Evolutionary conservation across 2,329 filamentous ascomycete species (phyloP), one percentile per base, ranked within the genome.

Genomic region (Lasiodiplodia sp.): DNA sequence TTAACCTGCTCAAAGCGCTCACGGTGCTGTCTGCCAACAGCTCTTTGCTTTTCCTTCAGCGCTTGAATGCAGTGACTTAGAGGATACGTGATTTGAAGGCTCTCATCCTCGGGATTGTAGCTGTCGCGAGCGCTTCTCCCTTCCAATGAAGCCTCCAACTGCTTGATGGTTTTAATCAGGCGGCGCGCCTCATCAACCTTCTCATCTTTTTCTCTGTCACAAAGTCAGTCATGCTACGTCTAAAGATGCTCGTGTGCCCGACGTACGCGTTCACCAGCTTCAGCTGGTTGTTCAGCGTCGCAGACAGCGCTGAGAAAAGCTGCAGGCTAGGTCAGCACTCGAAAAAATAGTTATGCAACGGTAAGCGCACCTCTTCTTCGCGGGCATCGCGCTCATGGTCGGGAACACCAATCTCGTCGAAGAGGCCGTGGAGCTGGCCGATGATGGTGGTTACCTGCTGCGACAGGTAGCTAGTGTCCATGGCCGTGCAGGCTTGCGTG

Each of bases 341-440:
- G 11, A 28, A 49, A 21, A 14, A 16, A 18, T 23, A 60, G 23
- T 6, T 10, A 40, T 31, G 28, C 14, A 23, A 40, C 16, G 18
- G 28, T 25, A 34, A 66, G 75, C 87, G 77, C 84, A 96, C 94
- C 89, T 97, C 93, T 78, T 92, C 88, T 79, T 98, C 95, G 75
- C 96, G 88, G 62, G 88, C 87, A 78, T 98, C 94, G 76, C 96
- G 92, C 80, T 98, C 96, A 89, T 97, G 94, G 76, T 85, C 89
- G 34, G 95, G 89, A n/a, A 99, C 92, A 69, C 96, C 96, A 76
- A 99, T 99, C 79, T 99, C 95, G 80, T 99, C 96, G 77, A 97
- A 99, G 69, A 98, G 88, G 72, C 92, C 92, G 82, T 98, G 95
- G 70, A 99, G 87, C 82, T 97, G 94, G 80, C 89, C 89, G 79